Evolutionary conservation across 371 early-diverging fungal genomes (phyloP), one percentile per base, ranked within the genome.

Genomic region (Parasitella parasitica): DNA sequence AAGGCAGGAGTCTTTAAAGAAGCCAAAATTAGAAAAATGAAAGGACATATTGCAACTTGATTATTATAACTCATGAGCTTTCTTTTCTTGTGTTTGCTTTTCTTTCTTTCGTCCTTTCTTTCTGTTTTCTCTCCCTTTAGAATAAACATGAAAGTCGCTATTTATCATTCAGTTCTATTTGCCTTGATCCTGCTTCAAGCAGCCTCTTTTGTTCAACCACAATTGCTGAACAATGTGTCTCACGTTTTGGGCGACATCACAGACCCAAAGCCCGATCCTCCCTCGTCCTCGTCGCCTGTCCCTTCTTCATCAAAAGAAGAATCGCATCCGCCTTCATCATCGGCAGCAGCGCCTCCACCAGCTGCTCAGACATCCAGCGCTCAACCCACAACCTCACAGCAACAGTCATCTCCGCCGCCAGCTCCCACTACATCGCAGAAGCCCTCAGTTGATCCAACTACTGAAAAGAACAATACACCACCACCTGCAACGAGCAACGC

Each of bases 11-110:
- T 54, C 52, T 5, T 35, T 48, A 13, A 73, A 75, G 61, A 69
- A 63, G 52, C 57, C 66, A 56, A 75, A 75, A 73, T 64, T 71
- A 64, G 75, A 72, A 70, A 66, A 64, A 62, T 64, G 48, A 64
- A 63, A 55, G 61, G 27, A 13, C 12, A n/a, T n/a, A 28, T 54
- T 61, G 50, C 30, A 13, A 43, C 38, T 56, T 36, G 38, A 27
- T 49, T 32, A 20, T 57, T 16, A 15, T 35, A 41, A 28, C 34
- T 54, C 20, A 6, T 20, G 7, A 22, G 41, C 4, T 13, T 43
- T 43, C 8, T 11, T 43, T 20, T 1, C 12, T 20, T 18, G 3
- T 43, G 34, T 39, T 2, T 4, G 16, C 20, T 20, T 43, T 48
- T 50, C 32, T 48, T 36, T 49, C 55, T 35, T 35, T 53, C 28